These are phyloP conservation scores for Schizosaccharomyces octosporus DNA, from an alignment of 805 yeast species.

Conservation along the genomic window DNA sequence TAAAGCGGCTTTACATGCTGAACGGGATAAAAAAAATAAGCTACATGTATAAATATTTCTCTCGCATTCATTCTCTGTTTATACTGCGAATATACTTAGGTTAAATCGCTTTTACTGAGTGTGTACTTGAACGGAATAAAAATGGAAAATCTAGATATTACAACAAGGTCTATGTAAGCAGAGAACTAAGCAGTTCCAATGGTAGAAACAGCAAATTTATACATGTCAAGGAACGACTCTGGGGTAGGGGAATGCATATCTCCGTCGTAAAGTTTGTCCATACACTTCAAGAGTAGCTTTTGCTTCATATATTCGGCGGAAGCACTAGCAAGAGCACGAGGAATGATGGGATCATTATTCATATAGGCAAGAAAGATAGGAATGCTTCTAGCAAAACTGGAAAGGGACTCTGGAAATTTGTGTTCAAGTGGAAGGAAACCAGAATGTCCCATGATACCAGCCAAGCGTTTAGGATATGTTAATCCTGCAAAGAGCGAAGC, in stretches of 20 bases:
- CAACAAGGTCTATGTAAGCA: not conserved
- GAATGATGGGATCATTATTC: constrained; percentile 39
- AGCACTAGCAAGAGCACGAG: not conserved
- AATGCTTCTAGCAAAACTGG: not conserved
- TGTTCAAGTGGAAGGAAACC: constrained; percentile 30
- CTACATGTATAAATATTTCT: too few species aligned
- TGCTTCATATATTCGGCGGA: not conserved
- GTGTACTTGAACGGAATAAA: too few species aligned
- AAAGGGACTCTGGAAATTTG: constrained; percentile 18
- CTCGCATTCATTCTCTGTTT: too few species aligned
- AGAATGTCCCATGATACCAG: constrained; percentile 50
- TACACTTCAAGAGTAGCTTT: not conserved
- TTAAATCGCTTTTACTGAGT: too few species aligned
- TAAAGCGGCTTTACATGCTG: too few species aligned
- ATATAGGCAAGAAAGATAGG: constrained; percentile 83
- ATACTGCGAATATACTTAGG: too few species aligned
- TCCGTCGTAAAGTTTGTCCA: not conserved
- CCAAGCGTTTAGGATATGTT: constrained; percentile 33
- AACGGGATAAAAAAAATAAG: too few species aligned
- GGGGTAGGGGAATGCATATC: not conserved
- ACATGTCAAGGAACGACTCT: not conserved
- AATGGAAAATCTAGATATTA: too few species aligned
- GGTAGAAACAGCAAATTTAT: not conserved
- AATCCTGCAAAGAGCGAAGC: constrained; percentile 17
- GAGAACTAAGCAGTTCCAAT: not conserved